Evolutionary conservation across 2,329 filamentous ascomycete genomes (phyloP).

Genomic region (Rhynchosporium secalis): DNA sequence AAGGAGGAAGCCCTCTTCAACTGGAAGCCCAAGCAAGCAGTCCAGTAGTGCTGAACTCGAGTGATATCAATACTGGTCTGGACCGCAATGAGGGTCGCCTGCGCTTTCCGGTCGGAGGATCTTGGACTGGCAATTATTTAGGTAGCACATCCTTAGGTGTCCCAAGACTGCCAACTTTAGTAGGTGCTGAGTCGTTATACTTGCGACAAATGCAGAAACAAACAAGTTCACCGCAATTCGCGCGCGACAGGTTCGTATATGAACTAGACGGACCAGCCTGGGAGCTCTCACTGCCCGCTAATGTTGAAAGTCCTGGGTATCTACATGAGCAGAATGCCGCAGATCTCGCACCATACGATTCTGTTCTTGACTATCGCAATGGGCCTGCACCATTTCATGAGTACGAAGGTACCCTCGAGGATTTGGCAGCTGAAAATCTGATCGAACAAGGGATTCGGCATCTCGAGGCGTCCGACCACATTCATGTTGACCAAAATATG

Average conservation of each 20-base stretch:
- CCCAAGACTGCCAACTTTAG: background rate
- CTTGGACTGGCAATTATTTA: conserved; percentile 8
- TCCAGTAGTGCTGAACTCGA: background rate
- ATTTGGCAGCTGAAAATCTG: background rate
- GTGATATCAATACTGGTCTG: background rate
- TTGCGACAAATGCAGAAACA: background rate
- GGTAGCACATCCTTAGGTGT: background rate
- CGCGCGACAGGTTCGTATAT: background rate
- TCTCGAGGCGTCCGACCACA: background rate
- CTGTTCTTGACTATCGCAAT: background rate
- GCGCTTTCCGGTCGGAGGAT: conserved; percentile 20
- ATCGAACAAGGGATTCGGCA: background rate
- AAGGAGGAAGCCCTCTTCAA: background rate
- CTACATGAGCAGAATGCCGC: background rate
- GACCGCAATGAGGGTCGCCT: background rate
- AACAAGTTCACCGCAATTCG: background rate
- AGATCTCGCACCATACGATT: background rate
- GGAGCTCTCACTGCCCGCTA: background rate
- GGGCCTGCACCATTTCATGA: background rate
- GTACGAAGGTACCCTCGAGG: background rate
- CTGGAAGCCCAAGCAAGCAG: background rate
- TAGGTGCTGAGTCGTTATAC: background rate
- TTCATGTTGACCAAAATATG: background rate
- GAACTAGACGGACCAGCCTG: background rate
- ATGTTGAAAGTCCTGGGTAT: background rate